Base-by-base conservation (phyloP, 2,329 filamentous ascomycete genomes). In the Hypomyces rosellus region DNA sequence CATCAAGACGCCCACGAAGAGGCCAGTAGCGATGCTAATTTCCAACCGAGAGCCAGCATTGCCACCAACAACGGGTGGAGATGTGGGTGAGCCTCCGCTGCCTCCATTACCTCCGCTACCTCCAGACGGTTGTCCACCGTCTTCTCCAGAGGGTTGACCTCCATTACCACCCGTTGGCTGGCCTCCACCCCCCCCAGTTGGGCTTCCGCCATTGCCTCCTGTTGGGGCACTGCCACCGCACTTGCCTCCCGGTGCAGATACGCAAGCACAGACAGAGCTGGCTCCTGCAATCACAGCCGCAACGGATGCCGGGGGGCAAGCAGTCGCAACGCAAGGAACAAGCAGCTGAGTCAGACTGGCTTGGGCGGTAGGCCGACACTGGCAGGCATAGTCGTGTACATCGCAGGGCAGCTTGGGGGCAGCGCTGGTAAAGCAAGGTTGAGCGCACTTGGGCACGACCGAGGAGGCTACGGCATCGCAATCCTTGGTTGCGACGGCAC, bases 251-350 rank as follows among this genome's bases (percentile, higher is more conserved):
- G 53, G 48, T 9, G 52, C 55, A 4, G 46, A 50, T 5, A 52
- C 55, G 25, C 55, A 61, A 15, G 55, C 56, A 39, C 60, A 60
- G 2, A 62, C 59, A 5, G 51, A 54, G 33, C 47, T 53, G 3
- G 63, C 63, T 8, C 63, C 64, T 12, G 51, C 50, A 36, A 64
- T 61, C 5, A 65, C 60, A 18, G 54, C 59, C 13, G 54, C 54
- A 18, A 64, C 50, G 2, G 57, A 57, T 3, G 50, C 55, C 5
- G 57, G 40, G 1, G 55, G 57, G 37, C 63, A 65, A 3, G 57
- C 59, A 1, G 57, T 63, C 2, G 57, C 55, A 11, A 65, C 61
- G 44, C 63, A 65, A 9, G 63, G 63, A 13, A 61, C 54, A 30
- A 64, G 54, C 20, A 60, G 52, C 34, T 53, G 43, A 3, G 61